A percentile compares a stretch with the other conserved stretches of the same genome.
phyloP scores from a whole-genome alignment of 2,329 filamentous ascomycete species.

The Phialocephala sp. region DNA sequence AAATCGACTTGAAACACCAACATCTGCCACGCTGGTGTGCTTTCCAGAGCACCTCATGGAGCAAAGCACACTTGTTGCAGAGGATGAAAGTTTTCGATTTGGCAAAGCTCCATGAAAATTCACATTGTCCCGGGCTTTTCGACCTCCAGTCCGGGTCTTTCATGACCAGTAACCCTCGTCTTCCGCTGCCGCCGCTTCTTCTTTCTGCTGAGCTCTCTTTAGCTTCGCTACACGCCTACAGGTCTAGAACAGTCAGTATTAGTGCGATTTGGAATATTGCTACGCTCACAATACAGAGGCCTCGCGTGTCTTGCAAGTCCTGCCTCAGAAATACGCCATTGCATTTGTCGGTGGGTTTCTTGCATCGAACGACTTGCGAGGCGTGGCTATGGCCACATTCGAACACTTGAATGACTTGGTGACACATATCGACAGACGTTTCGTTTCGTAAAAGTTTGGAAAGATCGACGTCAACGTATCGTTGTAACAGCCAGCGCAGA shows the following conservation, averaged over 20 bases:
- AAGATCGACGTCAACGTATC: neutral
- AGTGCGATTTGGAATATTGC: neutral
- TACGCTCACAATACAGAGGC: conserved; percentile 32
- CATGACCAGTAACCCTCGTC: conserved; percentile 37
- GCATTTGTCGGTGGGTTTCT: conserved; percentile 30
- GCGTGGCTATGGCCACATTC: conserved; percentile 36
- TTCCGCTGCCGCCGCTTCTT: conserved; percentile 17
- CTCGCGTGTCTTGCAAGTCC: conserved; percentile 33
- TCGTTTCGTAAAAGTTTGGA: neutral
- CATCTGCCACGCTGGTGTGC: neutral
- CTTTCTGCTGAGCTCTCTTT: conserved; percentile 15
- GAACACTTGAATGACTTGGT: conserved; percentile 39
- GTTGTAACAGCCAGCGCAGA: neutral
- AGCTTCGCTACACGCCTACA: conserved; percentile 28
- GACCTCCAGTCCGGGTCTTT: neutral
- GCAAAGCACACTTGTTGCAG: neutral
- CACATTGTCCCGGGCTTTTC: neutral
- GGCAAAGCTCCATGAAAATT: neutral
- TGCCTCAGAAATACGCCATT: conserved; percentile 36
- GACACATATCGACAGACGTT: conserved; percentile 32
- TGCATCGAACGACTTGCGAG: conserved; percentile 31
- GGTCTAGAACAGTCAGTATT: conserved; percentile 25
- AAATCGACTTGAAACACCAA: neutral
- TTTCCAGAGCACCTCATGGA: neutral
- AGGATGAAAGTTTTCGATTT: neutral